Conservation (phyloP, 2,329 filamentous ascomycete genomes). For the Drechslerella dactyloides region DNA sequence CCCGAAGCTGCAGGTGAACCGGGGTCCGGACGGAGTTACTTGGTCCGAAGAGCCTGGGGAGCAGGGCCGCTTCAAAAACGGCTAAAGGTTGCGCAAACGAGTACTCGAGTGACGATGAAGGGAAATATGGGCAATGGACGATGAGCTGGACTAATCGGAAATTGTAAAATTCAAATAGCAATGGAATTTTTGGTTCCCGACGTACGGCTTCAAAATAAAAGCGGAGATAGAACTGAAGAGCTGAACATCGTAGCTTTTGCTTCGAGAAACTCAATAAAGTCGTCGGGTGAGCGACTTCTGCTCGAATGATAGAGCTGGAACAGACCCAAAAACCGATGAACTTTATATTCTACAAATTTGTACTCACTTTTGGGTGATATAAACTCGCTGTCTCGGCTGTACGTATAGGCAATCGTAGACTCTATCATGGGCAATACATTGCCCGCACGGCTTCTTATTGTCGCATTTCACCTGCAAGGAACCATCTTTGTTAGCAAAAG, state of each 20-base stretch:
- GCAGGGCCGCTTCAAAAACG: slow-evolving; percentile 42
- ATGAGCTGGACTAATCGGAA: slow-evolving; percentile 25
- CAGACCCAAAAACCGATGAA: not conserved
- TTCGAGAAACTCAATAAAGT: not conserved
- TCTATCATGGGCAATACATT: slow-evolving; percentile 46
- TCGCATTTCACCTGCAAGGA: slow-evolving; percentile 44
- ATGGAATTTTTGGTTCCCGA: too few species aligned
- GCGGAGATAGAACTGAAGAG: not conserved
- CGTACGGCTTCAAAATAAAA: slow-evolving; percentile 7
- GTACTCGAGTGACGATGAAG: slow-evolving; percentile 7
- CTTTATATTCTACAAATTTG: not conserved
- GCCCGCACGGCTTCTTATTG: slow-evolving; percentile 48
- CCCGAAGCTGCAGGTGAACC: slow-evolving; percentile 39
- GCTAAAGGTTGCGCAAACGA: slow-evolving; percentile 50
- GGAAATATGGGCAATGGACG: slow-evolving; percentile 21
- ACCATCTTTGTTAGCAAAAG: slow-evolving; percentile 18
- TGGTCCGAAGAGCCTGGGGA: slow-evolving; percentile 50
- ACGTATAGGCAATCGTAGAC: slow-evolving; percentile 48
- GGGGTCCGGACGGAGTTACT: slow-evolving; percentile 46
- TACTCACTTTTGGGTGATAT: slow-evolving; percentile 50
- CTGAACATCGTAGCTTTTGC: not conserved
- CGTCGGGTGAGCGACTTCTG: not conserved
- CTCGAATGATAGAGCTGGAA: not conserved
- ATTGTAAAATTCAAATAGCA: not conserved
- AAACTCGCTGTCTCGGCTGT: slow-evolving; percentile 45